These are phyloP conservation scores for Geosmithia putterillii DNA, from an alignment of 2,329 filamentous ascomycete genomes.

Conservation along the genomic window DNA sequence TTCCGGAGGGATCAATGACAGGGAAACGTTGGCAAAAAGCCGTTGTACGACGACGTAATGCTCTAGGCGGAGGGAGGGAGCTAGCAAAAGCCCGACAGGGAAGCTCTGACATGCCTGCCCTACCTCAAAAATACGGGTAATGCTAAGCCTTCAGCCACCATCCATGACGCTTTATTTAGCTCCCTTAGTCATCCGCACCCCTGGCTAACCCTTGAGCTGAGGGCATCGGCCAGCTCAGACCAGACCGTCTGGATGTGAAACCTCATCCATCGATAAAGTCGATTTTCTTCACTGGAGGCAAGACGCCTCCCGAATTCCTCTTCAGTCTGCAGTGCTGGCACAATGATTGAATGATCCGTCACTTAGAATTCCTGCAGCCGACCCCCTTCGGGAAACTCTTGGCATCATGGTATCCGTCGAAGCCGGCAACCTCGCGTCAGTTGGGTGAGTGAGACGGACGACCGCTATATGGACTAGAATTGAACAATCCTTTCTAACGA, in stretches of 20 bases:
- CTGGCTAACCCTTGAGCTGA: neutral
- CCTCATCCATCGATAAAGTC: neutral
- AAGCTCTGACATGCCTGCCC: neutral
- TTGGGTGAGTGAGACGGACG: neutral
- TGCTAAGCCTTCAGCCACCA: too few species aligned
- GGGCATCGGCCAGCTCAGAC: neutral
- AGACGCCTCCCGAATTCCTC: neutral
- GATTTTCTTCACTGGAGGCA: constrained; percentile 1
- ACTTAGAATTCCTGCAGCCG: neutral
- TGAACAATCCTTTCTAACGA: neutral
- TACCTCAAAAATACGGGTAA: neutral
- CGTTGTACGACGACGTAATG: neutral
- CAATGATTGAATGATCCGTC: neutral
- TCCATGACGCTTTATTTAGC: neutral
- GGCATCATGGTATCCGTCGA: neutral
- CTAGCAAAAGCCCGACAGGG: neutral
- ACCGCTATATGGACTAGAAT: neutral
- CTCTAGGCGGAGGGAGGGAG: neutral
- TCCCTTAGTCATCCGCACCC: neutral
- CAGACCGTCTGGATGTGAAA: neutral
- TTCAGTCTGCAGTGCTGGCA: neutral
- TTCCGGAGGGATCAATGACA: too few species aligned
- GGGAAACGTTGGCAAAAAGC: too few species aligned
- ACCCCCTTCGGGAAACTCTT: neutral
- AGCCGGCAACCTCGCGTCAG: neutral